phyloP scores from a whole-genome alignment of 108 stramenopile genomes.

The Fragilaria crotonensis region DNA sequence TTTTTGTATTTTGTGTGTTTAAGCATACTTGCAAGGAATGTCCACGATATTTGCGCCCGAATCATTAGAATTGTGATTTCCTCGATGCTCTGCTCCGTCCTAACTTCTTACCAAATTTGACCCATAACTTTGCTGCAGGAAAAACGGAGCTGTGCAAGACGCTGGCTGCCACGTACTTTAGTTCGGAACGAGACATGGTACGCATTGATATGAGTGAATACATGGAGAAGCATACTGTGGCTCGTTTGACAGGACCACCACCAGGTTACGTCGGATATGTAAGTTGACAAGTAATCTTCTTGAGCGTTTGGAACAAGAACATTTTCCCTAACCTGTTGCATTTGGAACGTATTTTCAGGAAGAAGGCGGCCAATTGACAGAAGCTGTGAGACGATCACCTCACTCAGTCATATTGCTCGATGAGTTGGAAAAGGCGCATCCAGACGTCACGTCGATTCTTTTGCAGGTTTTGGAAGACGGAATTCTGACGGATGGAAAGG shows the following conservation, averaged over 20 bases:
- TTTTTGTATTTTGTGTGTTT: constrained; percentile 1
- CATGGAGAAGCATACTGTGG: constrained; percentile 88
- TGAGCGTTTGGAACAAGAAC: too few species aligned
- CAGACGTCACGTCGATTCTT: constrained; percentile 91
- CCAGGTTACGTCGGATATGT: constrained; percentile 89
- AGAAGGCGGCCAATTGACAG: constrained; percentile 95
- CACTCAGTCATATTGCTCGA: constrained; percentile 85
- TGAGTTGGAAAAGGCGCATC: constrained; percentile 98
- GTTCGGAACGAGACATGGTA: constrained; percentile 80
- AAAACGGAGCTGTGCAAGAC: constrained; percentile 93
- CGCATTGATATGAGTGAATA: constrained; percentile 91
- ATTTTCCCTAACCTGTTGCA: background rate
- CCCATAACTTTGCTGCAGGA: too few species aligned
- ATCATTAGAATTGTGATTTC: too few species aligned
- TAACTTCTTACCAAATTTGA: too few species aligned
- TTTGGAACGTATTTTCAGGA: constrained; percentile 49
- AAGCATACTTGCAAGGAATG: background rate
- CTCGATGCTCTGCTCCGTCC: too few species aligned
- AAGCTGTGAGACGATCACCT: constrained; percentile 81
- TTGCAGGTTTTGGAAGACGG: constrained; percentile 97
- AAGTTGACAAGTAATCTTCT: too few species aligned
- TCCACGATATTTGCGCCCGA: too few species aligned
- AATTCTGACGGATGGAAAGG: constrained; percentile 96
- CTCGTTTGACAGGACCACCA: constrained; percentile 88
- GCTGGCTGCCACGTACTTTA: constrained; percentile 83